Evolutionary conservation across 495 filamentous ascomycete genomes (phyloP), one percentile per base, ranked within the genome.

Genomic region (Pyrenula massariospora): DNA sequence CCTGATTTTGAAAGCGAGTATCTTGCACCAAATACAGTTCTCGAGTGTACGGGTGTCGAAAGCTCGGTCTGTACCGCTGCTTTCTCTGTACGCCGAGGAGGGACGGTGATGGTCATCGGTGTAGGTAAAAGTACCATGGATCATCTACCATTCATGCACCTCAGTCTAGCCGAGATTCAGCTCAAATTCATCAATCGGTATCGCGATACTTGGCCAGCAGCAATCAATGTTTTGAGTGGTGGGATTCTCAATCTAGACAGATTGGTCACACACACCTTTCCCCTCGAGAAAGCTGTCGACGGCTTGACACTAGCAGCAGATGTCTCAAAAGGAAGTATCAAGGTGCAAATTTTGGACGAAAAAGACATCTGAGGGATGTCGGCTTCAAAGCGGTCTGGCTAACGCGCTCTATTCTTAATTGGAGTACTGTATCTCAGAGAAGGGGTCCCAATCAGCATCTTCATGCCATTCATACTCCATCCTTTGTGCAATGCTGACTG

Each of bases 231-330:
- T 21, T 42, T 69, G 20, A 64, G 62, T 56, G 74, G 77, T 12
- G 76, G 73, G 0, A 71, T 84, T n/a, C 51, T 84, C 19, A 74
- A 84, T 55, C 65, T 84, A 50, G 83, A 77, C 60, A 76, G 73
- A 36, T 68, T 90, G 24, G 77, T 95, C 20, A 92, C 88, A 21
- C 88, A 93, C 69, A 73, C 68, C 1, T 81, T 79, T 57, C 74
- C 77, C 2, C 65, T 85, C 21, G 80, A 83, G 60, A 70, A 73
- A 53, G 81, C 81, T 0, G 48, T 79, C 10, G 73, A 81, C 31
- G 82, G 81, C 0, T 64, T 84, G 59, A 67, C 82, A 23, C 48
- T 78, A 10, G 73, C 68, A 52, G 70, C 76, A 2, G 75, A 83
- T 63, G 56, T 70, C 1, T 65, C 60, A 3, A 74, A 72, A 22